Evolutionary conservation across 2,329 filamentous ascomycete genomes (phyloP), one percentile per base, ranked within the genome.

Genomic region (Sporothrix curviconia): DNA sequence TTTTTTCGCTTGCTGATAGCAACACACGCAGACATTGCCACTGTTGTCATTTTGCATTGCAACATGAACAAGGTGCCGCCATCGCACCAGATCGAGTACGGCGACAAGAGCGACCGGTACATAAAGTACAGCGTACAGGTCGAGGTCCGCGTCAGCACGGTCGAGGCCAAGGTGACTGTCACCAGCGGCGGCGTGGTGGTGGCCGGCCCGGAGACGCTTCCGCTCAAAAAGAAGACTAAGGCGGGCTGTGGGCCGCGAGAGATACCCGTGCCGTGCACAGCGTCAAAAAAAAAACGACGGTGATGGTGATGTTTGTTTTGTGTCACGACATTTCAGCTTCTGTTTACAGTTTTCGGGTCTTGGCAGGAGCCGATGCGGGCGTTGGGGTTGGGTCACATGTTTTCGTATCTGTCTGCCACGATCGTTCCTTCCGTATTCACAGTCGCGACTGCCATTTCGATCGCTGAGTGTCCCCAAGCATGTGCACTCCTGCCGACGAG

Each of bases 11-110:
- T 28, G 5, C 39, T 15, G 30, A 39, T 11, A 12, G 30, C 28
- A 28, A 51, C 25, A 25, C 32, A n/a, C n/a, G 2, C 47, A 62
- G 61, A 49, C 3, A 39, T 49, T 7, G 60, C 60, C 39, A 55
- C 60, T 30, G 40, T 60, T 3, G 14, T 62, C 12, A 55, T 53
- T 5, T 53, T 66, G 30, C 59, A 49, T 14, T 66, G 64, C 57
- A 60, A 66, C 55, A 42, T 66, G 47, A 63, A 60, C 15, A 61
- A 60, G 40, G 60, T 65, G 37, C 64, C 64, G 12, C 39, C 46
- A n/a, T 24, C 30, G 7, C 40, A 39, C n/a, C 40, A 30, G 30
- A n/a, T 47, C 15, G 24, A 51, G 14, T 47, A 34, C 5, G 51
- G 52, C 17, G 42, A 43, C 24, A 56, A 47, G 32, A 17, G 15